Conservation (phyloP, 139 green algal genomes). For the Chlorella sp. region DNA sequence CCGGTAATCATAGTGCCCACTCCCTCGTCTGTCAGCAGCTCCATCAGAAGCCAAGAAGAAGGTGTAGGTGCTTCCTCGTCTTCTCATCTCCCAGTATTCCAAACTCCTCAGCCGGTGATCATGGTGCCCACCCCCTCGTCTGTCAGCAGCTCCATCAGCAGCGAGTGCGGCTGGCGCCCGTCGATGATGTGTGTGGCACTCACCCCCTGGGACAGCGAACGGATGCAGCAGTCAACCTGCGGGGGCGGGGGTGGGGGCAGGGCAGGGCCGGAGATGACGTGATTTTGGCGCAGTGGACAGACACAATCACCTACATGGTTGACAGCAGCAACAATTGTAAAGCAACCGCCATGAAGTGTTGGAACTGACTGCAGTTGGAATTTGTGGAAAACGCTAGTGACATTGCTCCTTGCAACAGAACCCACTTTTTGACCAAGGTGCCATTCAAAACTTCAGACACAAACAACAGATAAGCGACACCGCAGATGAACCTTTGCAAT, state of each 20-base stretch:
- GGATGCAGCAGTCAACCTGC: constrained; percentile 96
- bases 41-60: constrained; percentile 89
- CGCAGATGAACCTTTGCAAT: too few relatives aligned
- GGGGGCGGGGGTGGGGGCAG: neutral
- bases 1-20: constrained; percentile 98
- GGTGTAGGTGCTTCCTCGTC: neutral
- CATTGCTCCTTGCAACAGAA: too few relatives aligned
- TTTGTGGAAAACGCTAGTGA: too few relatives aligned
- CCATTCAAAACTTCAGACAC: too few relatives aligned
- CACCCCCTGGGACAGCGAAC: constrained; percentile 93
- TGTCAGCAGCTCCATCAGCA: constrained; percentile 98
- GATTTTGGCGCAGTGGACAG: too few relatives aligned
- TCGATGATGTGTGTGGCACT: constrained; percentile 98
- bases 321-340: neutral
- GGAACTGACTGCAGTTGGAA: too few relatives aligned
- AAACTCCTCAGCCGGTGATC: constrained; percentile 83
- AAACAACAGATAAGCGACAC: too few relatives aligned
- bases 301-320: neutral
- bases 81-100: neutral
- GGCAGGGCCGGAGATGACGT: too few relatives aligned
- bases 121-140: constrained; percentile 97
- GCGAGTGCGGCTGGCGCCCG: constrained; percentile 89
- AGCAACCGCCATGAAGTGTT: neutral
- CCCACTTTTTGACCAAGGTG: too few relatives aligned
- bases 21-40: constrained; percentile 96